Conservation (phyloP, 2,329 filamentous ascomycete species). For the Pezicula neosporulosa region DNA sequence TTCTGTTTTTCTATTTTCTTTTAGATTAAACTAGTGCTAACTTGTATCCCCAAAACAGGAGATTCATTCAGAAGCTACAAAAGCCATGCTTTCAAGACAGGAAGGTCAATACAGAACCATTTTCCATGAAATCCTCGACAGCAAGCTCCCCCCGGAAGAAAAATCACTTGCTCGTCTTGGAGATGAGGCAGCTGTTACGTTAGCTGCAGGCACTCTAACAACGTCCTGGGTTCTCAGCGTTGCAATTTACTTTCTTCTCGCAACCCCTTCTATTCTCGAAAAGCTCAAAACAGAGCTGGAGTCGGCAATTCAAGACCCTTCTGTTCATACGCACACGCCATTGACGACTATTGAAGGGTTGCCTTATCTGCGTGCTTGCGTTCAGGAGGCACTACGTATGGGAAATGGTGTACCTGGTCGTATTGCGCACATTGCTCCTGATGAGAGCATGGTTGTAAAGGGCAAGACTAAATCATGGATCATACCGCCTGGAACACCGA, state of each 20-base stretch:
- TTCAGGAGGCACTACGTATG: not conserved
- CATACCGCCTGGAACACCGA: not conserved
- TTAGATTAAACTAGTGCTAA: not conserved
- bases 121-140: not conserved
- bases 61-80: not conserved
- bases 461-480: not conserved
- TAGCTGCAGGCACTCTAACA: not conserved
- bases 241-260: not conserved
- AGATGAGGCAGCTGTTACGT: not conserved
- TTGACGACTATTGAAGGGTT: not conserved
- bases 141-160: not conserved
- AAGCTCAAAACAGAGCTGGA: not conserved
- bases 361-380: not conserved
- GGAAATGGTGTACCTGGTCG: not conserved
- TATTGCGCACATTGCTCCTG: not conserved
- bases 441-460: not conserved
- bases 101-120: not conserved
- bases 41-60: not conserved
- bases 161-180: not conserved
- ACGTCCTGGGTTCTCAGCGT: not conserved
- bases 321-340: not conserved
- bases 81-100: not conserved
- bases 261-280: not conserved
- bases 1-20: not conserved
- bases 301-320: not conserved